Evolutionary conservation across 1,284 basidiomycete species (phyloP), one percentile per base, ranked within the genome.

Genomic region (Singerocomus inundabilis): DNA sequence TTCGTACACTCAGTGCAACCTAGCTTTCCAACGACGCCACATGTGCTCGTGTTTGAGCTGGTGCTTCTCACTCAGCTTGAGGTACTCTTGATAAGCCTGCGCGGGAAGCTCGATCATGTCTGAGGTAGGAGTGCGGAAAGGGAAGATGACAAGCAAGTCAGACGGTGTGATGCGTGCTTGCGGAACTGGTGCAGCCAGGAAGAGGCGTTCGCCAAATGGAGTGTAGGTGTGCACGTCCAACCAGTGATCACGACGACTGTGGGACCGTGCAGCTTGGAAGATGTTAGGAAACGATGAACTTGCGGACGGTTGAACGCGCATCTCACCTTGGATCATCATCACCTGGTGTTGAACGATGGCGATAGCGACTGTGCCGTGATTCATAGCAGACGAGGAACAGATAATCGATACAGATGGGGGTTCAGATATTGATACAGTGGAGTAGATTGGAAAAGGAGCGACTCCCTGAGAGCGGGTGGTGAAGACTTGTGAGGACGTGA

Each of bases 271-370:
- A 46, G 79, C 84, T 85, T 55, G 28, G 35, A 24, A 24, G 28
- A 41, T 15, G 42, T 56, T 46, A 55, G 53, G 36, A 32, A 45
- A 44, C 37, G 26, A 26, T 15, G 34, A 7, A 13, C 21, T 6
- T 12, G 32, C 6, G 15, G 4, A 28, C 6, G 41, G 41, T 30
- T 18, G 38, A 45, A 15, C 16, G 16, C 32, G 30, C 13, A 32
- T 39, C 66, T 51, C 57, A 83, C 84, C 79, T 79, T 83, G 78
- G 30, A 86, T 78, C 51, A 86, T 62, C 72, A 78, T 78, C 24
- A 87, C 79, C 60, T 82, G 78, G 56, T 76, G 78, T 55, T 81
- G 78, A 43, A 87, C 81, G 49, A 85, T 62, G 26, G 84, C 84
- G 49, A 87, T 75, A 46, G 82, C 84, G 51, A 85, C 68, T 37